Base-by-base conservation (phyloP, 78 protist genomes). In the Isochrysis galbana region DNA sequence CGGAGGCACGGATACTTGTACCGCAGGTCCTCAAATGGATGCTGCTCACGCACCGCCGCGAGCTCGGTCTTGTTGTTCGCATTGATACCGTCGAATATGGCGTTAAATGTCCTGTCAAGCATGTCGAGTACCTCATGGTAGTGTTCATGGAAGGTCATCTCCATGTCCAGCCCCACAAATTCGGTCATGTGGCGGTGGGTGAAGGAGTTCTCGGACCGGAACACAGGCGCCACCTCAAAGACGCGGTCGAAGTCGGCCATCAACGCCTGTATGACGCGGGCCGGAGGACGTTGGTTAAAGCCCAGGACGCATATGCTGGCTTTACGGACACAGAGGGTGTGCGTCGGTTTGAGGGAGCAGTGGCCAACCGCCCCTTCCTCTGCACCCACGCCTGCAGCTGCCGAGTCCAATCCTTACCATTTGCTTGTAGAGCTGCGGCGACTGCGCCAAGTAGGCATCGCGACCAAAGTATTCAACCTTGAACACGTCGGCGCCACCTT, bases 121-220 rank as follows among this genome's bases (percentile, higher is more conserved):
- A 96, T 45, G 46, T 97, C 97, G 83, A 98, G 94, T 17, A 96
- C 97, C 96, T 98, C 99, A 90, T 93, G 95, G 94, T 97, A 98
- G 95, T 97, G 98, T 83, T 97, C 97, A 69, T 95, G 69, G 94
- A 98, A 94, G 32, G 89, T 97, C 99, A 98, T 98, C 91, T 99
- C 99, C 44, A 99, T 26, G 97, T 99, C 99, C 47, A 99, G 96
- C 41, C 99, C 99, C 45, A 94, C 96, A 91, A 99, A 99, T 96
- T 99, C 99, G 80, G 97, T 94, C 92, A 99, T 51, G 90, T 99
- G 99, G 51, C 99, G 98, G 92, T 95, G 98, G 22, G 99, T 99
- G 96, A 95, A 67, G 34, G 98, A 93, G 92, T 97, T 94, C 95
- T 99, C 99, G 44, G 99, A 99, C 36, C 99, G 95, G 95, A 97